A percentile compares a stretch with the other conserved stretches of the same genome.
Evolutionary conservation across 768 basidiomycete species (phyloP).

Genomic region (Rhodocollybia butyracea): DNA sequence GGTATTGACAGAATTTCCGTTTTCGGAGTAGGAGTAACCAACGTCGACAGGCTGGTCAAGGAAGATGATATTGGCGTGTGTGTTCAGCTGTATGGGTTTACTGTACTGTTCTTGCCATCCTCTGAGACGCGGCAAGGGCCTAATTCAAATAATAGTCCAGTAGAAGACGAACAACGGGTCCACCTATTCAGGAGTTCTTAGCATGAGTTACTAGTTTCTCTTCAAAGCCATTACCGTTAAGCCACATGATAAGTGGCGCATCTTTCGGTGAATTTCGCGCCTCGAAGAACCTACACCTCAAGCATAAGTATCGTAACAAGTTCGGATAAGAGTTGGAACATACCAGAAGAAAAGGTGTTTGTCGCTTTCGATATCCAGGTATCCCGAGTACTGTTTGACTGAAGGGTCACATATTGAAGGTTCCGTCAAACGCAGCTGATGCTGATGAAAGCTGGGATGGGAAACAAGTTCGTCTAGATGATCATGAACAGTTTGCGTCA

Average conservation of each 20-base stretch:
- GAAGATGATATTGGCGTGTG: conserved; percentile 72
- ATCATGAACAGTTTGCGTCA: not conserved
- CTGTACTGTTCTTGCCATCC: conserved; percentile 63
- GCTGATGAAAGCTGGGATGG: conserved; percentile 43
- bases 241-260: conserved; percentile 87
- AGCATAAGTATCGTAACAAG: not conserved
- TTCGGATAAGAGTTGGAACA: not conserved
- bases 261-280: conserved; percentile 66
- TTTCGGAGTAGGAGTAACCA: conserved; percentile 83
- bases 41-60: conserved; percentile 84
- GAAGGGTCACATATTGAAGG: conserved; percentile 74
- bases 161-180: conserved; percentile 64
- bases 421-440: conserved; percentile 61
- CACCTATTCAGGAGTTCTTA: not conserved
- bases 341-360: conserved; percentile 90
- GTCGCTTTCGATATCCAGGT: conserved; percentile 75
- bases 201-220: not conserved
- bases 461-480: conserved; percentile 60
- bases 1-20: conserved; percentile 70
- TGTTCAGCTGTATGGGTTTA: conserved; percentile 83
- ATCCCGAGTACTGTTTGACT: conserved; percentile 83
- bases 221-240: conserved; percentile 61
- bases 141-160: conserved; percentile 88
- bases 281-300: conserved; percentile 76
- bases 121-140: conserved; percentile 81